Conservation (phyloP, 2,329 filamentous ascomycete genomes). For the Allantophomopsis lycopodina region DNA sequence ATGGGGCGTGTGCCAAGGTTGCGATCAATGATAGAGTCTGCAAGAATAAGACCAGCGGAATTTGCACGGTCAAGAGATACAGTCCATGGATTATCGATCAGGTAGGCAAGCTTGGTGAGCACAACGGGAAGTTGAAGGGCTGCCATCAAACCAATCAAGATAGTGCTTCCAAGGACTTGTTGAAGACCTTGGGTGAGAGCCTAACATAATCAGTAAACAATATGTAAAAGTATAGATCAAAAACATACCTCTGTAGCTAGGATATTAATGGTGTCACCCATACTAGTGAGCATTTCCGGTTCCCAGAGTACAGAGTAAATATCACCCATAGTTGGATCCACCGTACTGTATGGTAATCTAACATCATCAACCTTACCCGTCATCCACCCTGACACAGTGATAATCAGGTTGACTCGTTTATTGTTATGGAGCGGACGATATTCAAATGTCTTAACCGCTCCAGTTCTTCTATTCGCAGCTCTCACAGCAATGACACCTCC, state of each 20-base stretch:
- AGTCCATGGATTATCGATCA: constrained; percentile 97
- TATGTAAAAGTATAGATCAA: not conserved
- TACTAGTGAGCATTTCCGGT: constrained; percentile 92
- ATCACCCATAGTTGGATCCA: constrained; percentile 96
- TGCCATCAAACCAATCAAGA: constrained; percentile 81
- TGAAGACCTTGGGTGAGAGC: constrained; percentile 92
- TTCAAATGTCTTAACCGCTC: constrained; percentile 90
- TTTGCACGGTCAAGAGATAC: constrained; percentile 90
- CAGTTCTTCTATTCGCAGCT: constrained; percentile 77
- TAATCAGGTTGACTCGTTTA: constrained; percentile 88
- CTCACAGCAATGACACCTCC: constrained; percentile 76
- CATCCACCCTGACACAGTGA: constrained; percentile 97
- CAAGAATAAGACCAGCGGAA: constrained; percentile 78
- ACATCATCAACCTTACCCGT: constrained; percentile 96
- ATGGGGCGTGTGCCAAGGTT: constrained; percentile 85
- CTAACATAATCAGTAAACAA: constrained; percentile 28
- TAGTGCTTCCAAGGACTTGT: constrained; percentile 83
- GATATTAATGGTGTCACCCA: constrained; percentile 98
- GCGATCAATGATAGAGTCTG: constrained; percentile 83
- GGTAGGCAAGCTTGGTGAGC: constrained; percentile 82
- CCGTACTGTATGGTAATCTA: constrained; percentile 85
- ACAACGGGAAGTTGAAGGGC: constrained; percentile 86
- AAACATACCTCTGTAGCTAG: constrained; percentile 76
- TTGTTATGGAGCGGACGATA: constrained; percentile 96
- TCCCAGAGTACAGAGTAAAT: constrained; percentile 97